Evolutionary conservation across 75 land plant genomes (phyloP).

Genomic region (Azolla pinnata): DNA sequence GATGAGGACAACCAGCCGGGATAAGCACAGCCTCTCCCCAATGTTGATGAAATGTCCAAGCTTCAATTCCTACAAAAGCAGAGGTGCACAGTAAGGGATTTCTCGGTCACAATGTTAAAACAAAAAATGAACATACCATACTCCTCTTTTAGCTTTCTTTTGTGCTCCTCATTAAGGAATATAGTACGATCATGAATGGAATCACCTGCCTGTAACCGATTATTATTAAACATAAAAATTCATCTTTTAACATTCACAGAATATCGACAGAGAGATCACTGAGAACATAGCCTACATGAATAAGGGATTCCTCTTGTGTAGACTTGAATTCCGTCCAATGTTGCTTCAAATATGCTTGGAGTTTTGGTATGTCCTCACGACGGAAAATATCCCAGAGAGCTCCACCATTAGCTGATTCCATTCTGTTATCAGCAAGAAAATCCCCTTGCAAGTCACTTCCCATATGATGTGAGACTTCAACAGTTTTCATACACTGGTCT

Average conservation of each 20-base stretch:
- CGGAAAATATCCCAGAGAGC: constrained; percentile 84
- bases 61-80: constrained; percentile 63
- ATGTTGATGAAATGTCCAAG: constrained; percentile 68
- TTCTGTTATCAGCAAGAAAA: too few species aligned
- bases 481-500: too few species aligned
- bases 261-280: neutral
- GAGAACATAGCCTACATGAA: neutral
- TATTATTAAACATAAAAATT: too few species aligned
- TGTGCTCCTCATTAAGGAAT: constrained; percentile 51
- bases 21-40: constrained; percentile 71
- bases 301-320: constrained; percentile 1
- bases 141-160: constrained; percentile 59
- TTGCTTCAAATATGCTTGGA: constrained; percentile 38
- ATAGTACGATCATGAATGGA: constrained; percentile 76
- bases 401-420: constrained; percentile 52
- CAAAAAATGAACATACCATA: constrained; percentile 59
- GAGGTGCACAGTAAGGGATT: too few species aligned
- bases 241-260: too few species aligned
- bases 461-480: too few species aligned
- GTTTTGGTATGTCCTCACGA: constrained; percentile 70
- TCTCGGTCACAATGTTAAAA: too few species aligned
- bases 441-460: too few species aligned
- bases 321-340: constrained; percentile 60
- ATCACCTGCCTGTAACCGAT: constrained; percentile 43
- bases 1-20: constrained; percentile 80